Conservation (phyloP, 257 asterid genomes). For the Scutellaria galericulata region DNA sequence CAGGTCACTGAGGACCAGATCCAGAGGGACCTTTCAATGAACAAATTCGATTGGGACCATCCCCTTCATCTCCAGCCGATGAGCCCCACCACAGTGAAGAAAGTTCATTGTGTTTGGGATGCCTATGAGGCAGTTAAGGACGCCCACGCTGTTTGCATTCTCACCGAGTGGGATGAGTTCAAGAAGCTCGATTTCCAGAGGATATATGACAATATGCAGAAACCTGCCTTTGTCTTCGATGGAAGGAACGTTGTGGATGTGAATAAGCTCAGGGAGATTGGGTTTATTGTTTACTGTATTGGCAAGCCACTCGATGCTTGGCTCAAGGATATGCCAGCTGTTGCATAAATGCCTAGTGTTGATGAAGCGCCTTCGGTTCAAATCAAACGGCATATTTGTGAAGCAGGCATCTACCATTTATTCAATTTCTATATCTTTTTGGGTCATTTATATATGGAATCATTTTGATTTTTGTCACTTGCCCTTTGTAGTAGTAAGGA, state of each 20-base stretch:
- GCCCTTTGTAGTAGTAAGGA: constrained; percentile 43
- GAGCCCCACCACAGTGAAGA: constrained; percentile 80
- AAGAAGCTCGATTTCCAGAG: constrained; percentile 76
- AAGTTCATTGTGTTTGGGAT: constrained; percentile 69
- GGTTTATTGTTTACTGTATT: constrained; percentile 79
- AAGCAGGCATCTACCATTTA: constrained; percentile 37
- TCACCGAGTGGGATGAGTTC: constrained; percentile 93
- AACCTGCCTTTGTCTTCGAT: constrained; percentile 80
- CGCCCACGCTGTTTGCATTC: constrained; percentile 80
- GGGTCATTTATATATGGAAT: constrained; percentile 40
- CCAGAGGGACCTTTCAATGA: constrained; percentile 86
- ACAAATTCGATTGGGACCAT: constrained; percentile 89
- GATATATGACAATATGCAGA: constrained; percentile 88
- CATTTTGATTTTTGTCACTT: constrained; percentile 37
- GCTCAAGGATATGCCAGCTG: constrained; percentile 94
- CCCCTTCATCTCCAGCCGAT: constrained; percentile 89
- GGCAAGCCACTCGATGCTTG: constrained; percentile 92
- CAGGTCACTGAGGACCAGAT: constrained; percentile 87
- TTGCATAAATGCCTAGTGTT: constrained; percentile 49
- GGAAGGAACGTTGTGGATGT: constrained; percentile 75
- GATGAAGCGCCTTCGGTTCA: constrained; percentile 27
- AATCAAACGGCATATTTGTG: constrained; percentile 35
- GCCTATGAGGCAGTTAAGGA: constrained; percentile 80
- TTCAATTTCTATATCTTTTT: constrained; percentile 38
- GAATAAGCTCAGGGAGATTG: constrained; percentile 78